Evolutionary conservation across 2,329 filamentous ascomycete genomes (phyloP).

Genomic region (Amauroascus verrucosus): DNA sequence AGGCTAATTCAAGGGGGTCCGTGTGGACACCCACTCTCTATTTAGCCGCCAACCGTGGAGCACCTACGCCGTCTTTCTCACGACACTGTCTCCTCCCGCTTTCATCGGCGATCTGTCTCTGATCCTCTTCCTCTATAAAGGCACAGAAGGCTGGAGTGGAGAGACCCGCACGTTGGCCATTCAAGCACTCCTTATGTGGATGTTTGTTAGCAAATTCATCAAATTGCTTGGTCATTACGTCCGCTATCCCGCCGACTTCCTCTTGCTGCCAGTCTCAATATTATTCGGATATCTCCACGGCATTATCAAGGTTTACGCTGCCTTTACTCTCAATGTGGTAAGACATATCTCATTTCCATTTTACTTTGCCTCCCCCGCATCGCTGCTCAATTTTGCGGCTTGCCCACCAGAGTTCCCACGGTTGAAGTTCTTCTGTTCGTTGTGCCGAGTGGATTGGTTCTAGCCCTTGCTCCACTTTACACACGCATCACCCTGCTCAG

Average conservation of each 20-base stretch:
- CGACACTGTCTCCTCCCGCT: constrained; percentile 82
- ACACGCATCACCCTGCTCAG: constrained; percentile 10
- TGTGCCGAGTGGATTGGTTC: constrained; percentile 9
- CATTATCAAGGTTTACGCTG: constrained; percentile 79
- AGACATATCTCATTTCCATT: constrained; percentile 27
- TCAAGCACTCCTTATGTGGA: constrained; percentile 58
- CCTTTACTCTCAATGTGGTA: constrained; percentile 74
- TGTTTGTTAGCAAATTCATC: constrained; percentile 82
- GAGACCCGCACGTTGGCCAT: constrained; percentile 47
- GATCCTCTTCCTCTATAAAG: constrained; percentile 58
- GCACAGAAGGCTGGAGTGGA: constrained; percentile 51
- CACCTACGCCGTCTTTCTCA: constrained; percentile 83
- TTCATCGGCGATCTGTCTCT: constrained; percentile 67
- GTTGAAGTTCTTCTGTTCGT: background rate
- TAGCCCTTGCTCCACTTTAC: constrained; percentile 10
- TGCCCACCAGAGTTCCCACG: background rate
- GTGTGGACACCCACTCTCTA: constrained; percentile 14
- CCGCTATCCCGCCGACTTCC: constrained; percentile 69
- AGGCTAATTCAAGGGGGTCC: constrained; percentile 23
- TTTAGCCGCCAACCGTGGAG: constrained; percentile 81
- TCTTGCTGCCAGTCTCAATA: constrained; percentile 74
- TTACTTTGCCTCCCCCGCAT: background rate
- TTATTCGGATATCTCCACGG: constrained; percentile 89
- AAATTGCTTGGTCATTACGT: constrained; percentile 82
- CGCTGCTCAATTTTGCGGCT: background rate